Conservation (phyloP, 73 alveolate genomes). For the Stentor coeruleus region DNA sequence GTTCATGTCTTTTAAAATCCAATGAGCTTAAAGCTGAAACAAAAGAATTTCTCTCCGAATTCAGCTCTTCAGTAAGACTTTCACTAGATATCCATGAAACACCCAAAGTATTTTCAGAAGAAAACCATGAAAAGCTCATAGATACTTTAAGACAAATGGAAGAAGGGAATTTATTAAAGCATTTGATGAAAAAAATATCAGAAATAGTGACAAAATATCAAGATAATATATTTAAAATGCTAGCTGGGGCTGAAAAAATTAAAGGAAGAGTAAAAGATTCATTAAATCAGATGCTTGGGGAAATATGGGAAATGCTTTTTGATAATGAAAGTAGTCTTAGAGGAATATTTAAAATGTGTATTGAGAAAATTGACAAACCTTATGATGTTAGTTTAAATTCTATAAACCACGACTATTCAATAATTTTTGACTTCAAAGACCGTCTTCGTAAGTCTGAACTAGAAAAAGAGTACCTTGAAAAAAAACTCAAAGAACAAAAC, state of each 20-base stretch:
- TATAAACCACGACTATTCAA: too few species aligned
- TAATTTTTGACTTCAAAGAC: too few species aligned
- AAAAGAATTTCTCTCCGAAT: neutral
- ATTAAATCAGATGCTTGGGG: neutral
- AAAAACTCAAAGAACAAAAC: slow-evolving; percentile 1
- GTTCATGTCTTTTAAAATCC: neutral
- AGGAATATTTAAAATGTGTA: too few species aligned
- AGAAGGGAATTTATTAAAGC: neutral
- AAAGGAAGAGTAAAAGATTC: neutral
- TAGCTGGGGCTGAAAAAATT: neutral
- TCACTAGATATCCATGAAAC: neutral
- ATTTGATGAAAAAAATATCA: neutral
- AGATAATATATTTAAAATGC: too few species aligned
- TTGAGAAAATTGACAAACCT: too few species aligned
- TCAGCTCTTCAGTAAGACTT: neutral
- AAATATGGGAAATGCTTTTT: neutral
- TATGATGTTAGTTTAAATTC: too few species aligned
- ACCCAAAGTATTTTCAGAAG: neutral
- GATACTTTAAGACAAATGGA: neutral
- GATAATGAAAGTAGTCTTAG: neutral
- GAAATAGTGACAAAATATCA: neutral
- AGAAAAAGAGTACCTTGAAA: too few species aligned
- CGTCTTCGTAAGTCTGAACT: too few species aligned
- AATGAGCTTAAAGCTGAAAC: neutral
- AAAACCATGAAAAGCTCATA: neutral